Evolutionary conservation across 331 rosid species (phyloP).

Genomic region (Telfairia occidentalis): DNA sequence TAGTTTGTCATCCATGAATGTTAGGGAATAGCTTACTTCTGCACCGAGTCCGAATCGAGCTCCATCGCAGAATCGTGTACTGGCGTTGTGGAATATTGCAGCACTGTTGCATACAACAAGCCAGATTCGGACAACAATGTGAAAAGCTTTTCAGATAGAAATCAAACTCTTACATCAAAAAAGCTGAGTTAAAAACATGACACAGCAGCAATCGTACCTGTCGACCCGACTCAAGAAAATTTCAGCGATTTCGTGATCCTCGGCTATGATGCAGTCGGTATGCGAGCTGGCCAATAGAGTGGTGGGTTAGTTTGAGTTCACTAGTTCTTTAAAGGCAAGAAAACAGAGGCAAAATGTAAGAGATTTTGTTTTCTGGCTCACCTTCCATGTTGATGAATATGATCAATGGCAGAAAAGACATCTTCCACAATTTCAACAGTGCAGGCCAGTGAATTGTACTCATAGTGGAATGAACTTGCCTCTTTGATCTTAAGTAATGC

Average conservation of each 20-base stretch:
- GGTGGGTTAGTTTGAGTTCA: background rate
- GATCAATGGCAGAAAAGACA: conserved; percentile 62
- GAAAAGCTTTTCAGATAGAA: background rate
- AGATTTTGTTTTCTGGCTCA: conserved; percentile 9
- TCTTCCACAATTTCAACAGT: conserved; percentile 77
- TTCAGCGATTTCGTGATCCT: conserved; percentile 57
- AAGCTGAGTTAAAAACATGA: background rate
- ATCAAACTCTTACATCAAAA: background rate
- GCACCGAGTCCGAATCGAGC: conserved; percentile 79
- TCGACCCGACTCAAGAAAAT: conserved; percentile 57
- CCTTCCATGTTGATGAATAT: conserved; percentile 74
- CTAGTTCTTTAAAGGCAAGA: background rate
- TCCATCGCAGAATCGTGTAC: conserved; percentile 66
- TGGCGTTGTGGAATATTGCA: conserved; percentile 80
- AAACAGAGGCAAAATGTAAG: background rate
- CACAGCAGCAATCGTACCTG: conserved; percentile 27
- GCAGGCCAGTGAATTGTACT: conserved; percentile 71
- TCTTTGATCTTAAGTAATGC: conserved; percentile 33
- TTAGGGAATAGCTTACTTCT: conserved; percentile 35
- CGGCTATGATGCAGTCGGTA: conserved; percentile 70
- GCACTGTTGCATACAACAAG: conserved; percentile 32
- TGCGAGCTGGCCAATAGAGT: conserved; percentile 49
- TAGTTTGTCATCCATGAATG: background rate
- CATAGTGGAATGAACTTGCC: conserved; percentile 48
- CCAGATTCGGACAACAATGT: background rate